Conservation (phyloP, 768 basidiomycete genomes). For the Kwoniella europaea region DNA sequence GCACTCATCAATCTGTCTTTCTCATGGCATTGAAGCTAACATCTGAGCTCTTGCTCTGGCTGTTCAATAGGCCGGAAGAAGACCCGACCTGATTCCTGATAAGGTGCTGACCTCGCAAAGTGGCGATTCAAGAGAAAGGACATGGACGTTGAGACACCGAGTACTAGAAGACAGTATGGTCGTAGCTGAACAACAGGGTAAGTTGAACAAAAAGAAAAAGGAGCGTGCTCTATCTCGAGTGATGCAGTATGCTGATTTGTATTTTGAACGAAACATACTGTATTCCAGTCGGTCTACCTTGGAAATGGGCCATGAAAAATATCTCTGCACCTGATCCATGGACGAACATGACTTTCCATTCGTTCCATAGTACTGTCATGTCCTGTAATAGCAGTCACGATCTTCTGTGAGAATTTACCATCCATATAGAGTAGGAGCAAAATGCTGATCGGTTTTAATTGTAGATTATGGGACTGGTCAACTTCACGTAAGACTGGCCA, state of each 20-base stretch:
- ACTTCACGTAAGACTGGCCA: constrained; percentile 33
- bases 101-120: constrained; percentile 1
- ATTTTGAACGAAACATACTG: too few species aligned
- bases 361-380: constrained; percentile 38
- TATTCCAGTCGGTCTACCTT: constrained; percentile 43
- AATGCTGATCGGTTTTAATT: not conserved
- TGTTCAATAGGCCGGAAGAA: not conserved
- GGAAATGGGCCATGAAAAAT: constrained; percentile 49
- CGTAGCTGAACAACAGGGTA: constrained; percentile 50
- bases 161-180: constrained; percentile 48
- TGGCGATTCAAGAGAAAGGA: constrained; percentile 23
- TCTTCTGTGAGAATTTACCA: constrained; percentile 26
- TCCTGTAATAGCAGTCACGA: constrained; percentile 35
- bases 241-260: not conserved
- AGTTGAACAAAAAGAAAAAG: constrained; percentile 3
- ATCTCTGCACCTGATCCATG: constrained; percentile 42
- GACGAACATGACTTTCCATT: constrained; percentile 38
- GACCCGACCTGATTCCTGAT: constrained; percentile 4
- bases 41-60: not conserved
- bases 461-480: constrained; percentile 47
- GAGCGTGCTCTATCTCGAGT: not conserved
- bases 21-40: too few species aligned
- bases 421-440: not conserved
- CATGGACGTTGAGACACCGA: constrained; percentile 41
- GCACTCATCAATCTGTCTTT: too few species aligned